Base-by-base conservation (phyloP, 1,139 yeast genomes). In the Debaryomyces robertsiae region DNA sequence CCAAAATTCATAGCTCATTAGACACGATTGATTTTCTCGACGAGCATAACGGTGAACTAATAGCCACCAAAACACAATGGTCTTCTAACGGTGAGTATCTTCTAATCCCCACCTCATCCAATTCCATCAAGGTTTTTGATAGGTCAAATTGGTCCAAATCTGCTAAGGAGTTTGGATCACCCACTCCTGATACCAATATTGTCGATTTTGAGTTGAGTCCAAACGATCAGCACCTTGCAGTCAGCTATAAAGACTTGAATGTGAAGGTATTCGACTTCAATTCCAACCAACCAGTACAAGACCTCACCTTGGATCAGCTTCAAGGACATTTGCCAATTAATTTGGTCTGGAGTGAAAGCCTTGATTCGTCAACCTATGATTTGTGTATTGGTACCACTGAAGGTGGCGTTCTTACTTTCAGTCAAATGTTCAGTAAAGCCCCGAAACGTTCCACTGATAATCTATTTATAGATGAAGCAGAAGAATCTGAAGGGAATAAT, bases 161-260 rank as follows among this genome's bases (percentile, higher is more conserved):
- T 22, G 32, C 31, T 11, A 42, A 32, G n/a, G 48, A 42, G 19
- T 46, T 46, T 19, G 37, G 37, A 23, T 18, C 25, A 6, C 59
- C 57, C 7, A 76, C 67, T 38, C 13, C 33, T 6, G 43, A 38
- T 58, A 57, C 65, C 3, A 61, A 67, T 6, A 62, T 84, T 11
- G 69, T 78, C 2, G 83, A 77, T 39, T 50, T 83, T 32, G 65
- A 69, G 34, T 77, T 86, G 69, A 80, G 86, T 6, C 82, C 86
- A 1, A 69, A 76, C 49, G 85, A 85, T 27, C 67, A 70, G 4
- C 74, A 66, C 46, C 47, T 87, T 14, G 91, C 89, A 0, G 71
- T 79, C n/a, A 69, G 75, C 14, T 75, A 67, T 40, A 45, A 68
- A 24, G 77, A 74, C 40, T 74, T 77, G 29, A 59, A 60, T 17